A percentile compares a stretch with the other conserved stretches of the same genome.
phyloP scores from a whole-genome alignment of 140 eudicot genomes.

The Anethum foeniculum region DNA sequence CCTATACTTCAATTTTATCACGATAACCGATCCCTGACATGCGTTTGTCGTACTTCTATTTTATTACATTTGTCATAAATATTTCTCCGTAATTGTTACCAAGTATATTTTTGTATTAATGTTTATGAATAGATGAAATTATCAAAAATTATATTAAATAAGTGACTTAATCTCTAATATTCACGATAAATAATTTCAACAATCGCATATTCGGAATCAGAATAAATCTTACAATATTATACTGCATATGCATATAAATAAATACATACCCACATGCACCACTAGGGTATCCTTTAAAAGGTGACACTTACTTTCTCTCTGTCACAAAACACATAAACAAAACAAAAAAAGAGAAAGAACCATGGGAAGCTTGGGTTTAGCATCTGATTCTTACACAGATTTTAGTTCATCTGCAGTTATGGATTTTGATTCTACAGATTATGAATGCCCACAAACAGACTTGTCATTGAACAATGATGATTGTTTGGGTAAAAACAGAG shows the following conservation, averaged over 20 bases:
- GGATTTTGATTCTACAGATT: conserved; percentile 17
- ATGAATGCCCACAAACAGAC: conserved; percentile 21
- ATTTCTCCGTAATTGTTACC: too few relatives aligned
- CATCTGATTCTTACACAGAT: conserved; percentile 27
- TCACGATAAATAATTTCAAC: too few relatives aligned
- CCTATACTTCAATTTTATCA: too few relatives aligned
- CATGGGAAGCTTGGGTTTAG: conserved; percentile 40
- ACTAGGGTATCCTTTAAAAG: conserved; percentile 22
- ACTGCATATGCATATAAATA: neutral
- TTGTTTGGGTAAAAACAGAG: conserved; percentile 29
- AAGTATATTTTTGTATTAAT: too few relatives aligned
- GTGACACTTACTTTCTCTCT: conserved; percentile 21
- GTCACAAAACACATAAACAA: conserved; percentile 13
- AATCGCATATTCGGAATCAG: too few relatives aligned
- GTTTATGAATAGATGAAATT: too few relatives aligned
- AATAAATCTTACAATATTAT: too few relatives aligned
- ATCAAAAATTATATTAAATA: too few relatives aligned
- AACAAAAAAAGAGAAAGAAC: neutral
- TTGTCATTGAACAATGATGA: conserved; percentile 12
- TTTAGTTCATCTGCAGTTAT: conserved; percentile 13
- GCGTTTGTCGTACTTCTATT: too few relatives aligned
- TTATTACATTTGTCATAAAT: too few relatives aligned
- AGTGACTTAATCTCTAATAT: too few relatives aligned
- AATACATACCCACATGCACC: neutral
- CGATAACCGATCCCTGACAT: too few relatives aligned